Base-by-base conservation (phyloP, 495 filamentous ascomycete genomes). In the Gamarada debralockiae region DNA sequence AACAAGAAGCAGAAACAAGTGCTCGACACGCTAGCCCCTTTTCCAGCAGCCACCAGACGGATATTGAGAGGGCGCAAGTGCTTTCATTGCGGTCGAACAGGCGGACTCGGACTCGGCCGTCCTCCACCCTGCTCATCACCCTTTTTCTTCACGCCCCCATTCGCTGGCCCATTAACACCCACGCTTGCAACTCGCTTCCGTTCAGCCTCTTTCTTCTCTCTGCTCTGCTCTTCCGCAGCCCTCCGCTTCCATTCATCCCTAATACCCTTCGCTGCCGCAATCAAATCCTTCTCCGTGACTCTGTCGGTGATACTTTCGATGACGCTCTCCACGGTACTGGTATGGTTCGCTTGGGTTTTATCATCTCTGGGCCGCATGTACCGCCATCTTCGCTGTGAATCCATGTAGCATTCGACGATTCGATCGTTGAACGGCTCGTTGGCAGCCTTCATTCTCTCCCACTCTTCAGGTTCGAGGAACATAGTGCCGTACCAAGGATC, bases 271-370 rank as follows among this genome's bases (percentile, higher is more conserved):
- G 82, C 82, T 1, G 76, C 73, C 8, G 67, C 72, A 33, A 88
- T 50, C 24, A 81, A 59, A 23, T 81, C 76, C 21, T 71, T 44
- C 45, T 68, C 58, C 12, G 67, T 87, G 65, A 46, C 83, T 72
- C 59, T 89, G 65, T 96, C 90, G 50, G 79, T 69, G 47, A 96
- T 95, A 67, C 86, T 91, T 57, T 91, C 82, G 44, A 95, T 73
- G 13, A 96, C 92, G 55, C 83, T 87, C 18, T 84, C 70, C 1
- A 95, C 89, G 0, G 86, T 90, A 22, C 71, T 79, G 34, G 89
- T 85, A 66, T 96, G 90, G 65, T 98, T 98, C 2, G 87, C 90
- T 54, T 96, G 87, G 10, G 74, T 72, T 67, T 98, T 98, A 63
- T 98, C 93, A 50, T 96, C 90, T 8, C 93, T 76, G 58, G 96